Base-by-base conservation (phyloP, 73 alveolate genomes). In the Symbiodinium pilosum region DNA sequence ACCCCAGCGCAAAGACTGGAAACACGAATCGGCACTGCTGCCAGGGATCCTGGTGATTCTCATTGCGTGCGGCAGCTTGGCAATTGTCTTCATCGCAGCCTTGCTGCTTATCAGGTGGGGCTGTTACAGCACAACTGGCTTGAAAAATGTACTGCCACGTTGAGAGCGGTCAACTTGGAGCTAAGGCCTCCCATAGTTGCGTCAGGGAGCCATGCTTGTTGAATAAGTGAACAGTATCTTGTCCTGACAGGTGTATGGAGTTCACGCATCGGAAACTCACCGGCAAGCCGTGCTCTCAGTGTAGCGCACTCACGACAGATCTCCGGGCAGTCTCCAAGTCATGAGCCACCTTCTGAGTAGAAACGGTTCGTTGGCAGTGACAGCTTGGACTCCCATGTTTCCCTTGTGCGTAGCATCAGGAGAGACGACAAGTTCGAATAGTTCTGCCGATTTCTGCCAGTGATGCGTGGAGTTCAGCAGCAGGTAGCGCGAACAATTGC, bases 61-160 rank as follows among this genome's bases (percentile, higher is more conserved):
- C 87, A 89, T 89, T 40, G 95, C 95, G 38, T 89, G 95, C 40
- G 95, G 95, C 41, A 89, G 95, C 69, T 87, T 89, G 28, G 95
- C 95, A n/a, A 77, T 77, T 84, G 95, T 89, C 38, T 89, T 89
- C 95, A 68, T 89, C 30, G 95, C 95, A 43, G 95, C 95, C 87
- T 84, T 89, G 34, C 75, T 89, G 95, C 73, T 89, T 69, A 89
- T 89, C 75, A 83, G 95, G 95, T 47, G 77, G 4, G 71, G 26
- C 0, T 30, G 9, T 30, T 24, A 30, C 73, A n/a, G n/a, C 26
- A 9, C 28, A 0, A 30, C 1, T 9, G 28, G 24, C 26, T 54
- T 26, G 8, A 1, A 54, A 0, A 26, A 54, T 54, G 73, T 14
- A 3, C 2, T 54, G 18, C 1, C 4, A 54, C 32, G 34, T 54